phyloP scores from a whole-genome alignment of 2,329 filamentous ascomycete species.

The Penicillium sp. region DNA sequence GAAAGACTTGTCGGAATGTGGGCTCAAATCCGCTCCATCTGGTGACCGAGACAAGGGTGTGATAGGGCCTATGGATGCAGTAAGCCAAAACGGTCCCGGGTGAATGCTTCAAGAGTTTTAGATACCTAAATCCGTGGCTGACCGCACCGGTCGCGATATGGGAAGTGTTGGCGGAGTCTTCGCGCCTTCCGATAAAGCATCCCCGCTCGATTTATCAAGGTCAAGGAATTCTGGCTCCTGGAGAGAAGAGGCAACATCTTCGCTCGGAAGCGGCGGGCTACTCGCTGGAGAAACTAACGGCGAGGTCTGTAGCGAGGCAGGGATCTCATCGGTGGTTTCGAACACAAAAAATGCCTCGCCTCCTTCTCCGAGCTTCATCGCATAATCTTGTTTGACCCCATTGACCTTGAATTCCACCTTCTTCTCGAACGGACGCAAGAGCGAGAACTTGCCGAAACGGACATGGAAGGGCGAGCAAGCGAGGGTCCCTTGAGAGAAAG shows the following conservation, averaged over 20 bases:
- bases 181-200: constrained; percentile 21
- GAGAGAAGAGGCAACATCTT: constrained; percentile 33
- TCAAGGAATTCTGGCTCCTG: constrained; percentile 50
- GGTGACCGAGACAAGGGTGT: constrained; percentile 41
- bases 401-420: constrained; percentile 99
- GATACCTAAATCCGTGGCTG: constrained; percentile 46
- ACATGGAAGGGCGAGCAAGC: constrained; percentile 97
- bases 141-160: constrained; percentile 32
- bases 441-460: constrained; percentile 96
- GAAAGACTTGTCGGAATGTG: constrained; percentile 27
- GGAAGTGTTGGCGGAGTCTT: constrained; percentile 25
- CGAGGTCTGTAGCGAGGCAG: constrained; percentile 89
- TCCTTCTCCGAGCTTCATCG: constrained; percentile 97
- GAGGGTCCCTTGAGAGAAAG: constrained; percentile 51
- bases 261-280: constrained; percentile 57
- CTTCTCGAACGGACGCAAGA: constrained; percentile 91
- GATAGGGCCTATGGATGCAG: constrained; percentile 28
- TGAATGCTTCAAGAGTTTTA: not conserved
- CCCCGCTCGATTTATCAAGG: constrained; percentile 30
- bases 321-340: constrained; percentile 85
- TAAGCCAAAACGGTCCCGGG: not conserved
- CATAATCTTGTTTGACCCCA: constrained; percentile 81
- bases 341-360: constrained; percentile 99
- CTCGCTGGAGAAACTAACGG: constrained; percentile 84
- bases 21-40: constrained; percentile 26